These are phyloP conservation scores for Cyberlindnera nakhonratchasimensis DNA, from an alignment of 805 yeast species.

Conservation along the genomic window DNA sequence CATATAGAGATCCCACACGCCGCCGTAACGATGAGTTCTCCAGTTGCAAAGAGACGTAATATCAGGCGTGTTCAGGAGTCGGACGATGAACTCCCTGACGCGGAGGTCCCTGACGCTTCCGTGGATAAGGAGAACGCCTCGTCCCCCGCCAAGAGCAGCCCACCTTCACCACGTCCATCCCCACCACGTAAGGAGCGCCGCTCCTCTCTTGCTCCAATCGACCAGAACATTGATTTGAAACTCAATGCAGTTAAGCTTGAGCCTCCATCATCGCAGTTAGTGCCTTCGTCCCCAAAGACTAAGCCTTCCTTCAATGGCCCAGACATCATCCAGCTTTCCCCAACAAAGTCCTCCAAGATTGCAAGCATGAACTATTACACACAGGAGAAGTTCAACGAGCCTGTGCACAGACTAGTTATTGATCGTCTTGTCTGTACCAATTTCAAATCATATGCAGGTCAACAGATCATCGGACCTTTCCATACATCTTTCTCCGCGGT, in stretches of 20 bases:
- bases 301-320: conserved; percentile 36
- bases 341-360: conserved; percentile 34
- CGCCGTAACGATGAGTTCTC: conserved; percentile 15
- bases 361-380: conserved; percentile 28
- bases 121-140: conserved; percentile 25
- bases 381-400: conserved; percentile 31
- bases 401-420: conserved; percentile 65
- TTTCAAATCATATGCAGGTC: conserved; percentile 95
- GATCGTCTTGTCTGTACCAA: conserved; percentile 69
- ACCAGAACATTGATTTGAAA: conserved; percentile 19
- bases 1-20: too few species aligned
- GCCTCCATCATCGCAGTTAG: conserved; percentile 18
- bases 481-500: conserved; percentile 92
- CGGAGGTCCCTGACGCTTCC: conserved; percentile 13
- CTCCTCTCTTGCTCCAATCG: conserved; percentile 22
- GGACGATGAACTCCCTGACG: conserved; percentile 14
- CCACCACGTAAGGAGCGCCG: conserved; percentile 26
- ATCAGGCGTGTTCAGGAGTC: conserved; percentile 12
- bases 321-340: conserved; percentile 39
- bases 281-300: conserved; percentile 31
- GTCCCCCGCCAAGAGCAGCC: conserved; percentile 25
- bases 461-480: conserved; percentile 91
- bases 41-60: conserved; percentile 26
- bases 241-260: conserved; percentile 16
- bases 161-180: conserved; percentile 9